phyloP scores from a whole-genome alignment of 2,329 filamentous ascomycete genomes.

The Pyrenochaeta sp. region DNA sequence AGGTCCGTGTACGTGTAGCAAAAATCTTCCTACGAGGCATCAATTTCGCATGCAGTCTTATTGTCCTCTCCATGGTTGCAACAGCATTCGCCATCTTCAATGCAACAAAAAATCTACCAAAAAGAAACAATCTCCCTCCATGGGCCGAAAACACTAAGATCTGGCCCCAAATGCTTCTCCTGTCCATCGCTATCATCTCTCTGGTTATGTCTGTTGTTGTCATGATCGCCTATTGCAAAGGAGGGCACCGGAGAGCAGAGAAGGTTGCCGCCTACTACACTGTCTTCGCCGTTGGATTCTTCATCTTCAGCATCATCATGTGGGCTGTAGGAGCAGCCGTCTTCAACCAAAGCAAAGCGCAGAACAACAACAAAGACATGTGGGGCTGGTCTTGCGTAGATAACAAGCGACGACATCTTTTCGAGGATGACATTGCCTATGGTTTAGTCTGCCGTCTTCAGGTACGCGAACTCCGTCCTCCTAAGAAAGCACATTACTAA shows the following conservation, averaged over 20 bases:
- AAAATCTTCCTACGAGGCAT: constrained; percentile 95
- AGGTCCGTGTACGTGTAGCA: constrained; percentile 87
- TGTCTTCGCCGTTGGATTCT: constrained; percentile 90
- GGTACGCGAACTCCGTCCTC: constrained; percentile 56
- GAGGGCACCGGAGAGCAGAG: constrained; percentile 87
- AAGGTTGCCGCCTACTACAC: constrained; percentile 97
- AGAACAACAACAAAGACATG: constrained; percentile 81
- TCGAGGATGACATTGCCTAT: constrained; percentile 84
- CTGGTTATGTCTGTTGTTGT: constrained; percentile 80
- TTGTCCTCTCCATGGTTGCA: constrained; percentile 89
- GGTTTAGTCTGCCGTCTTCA: constrained; percentile 88
- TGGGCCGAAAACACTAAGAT: constrained; percentile 82
- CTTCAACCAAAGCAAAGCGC: constrained; percentile 79
- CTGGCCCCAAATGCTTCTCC: constrained; percentile 89
- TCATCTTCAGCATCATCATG: constrained; percentile 90
- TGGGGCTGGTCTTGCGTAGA: constrained; percentile 99
- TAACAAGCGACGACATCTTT: constrained; percentile 81
- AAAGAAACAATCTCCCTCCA: constrained; percentile 80
- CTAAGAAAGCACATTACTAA: constrained; percentile 12
- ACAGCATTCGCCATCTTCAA: constrained; percentile 94
- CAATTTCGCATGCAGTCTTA: constrained; percentile 96
- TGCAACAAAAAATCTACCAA: constrained; percentile 76
- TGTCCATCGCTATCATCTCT: constrained; percentile 81
- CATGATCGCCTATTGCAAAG: constrained; percentile 85
- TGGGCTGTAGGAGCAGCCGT: constrained; percentile 88